Evolutionary conservation across 2,329 filamentous ascomycete genomes (phyloP).

Genomic region (Alternaria arbusti): DNA sequence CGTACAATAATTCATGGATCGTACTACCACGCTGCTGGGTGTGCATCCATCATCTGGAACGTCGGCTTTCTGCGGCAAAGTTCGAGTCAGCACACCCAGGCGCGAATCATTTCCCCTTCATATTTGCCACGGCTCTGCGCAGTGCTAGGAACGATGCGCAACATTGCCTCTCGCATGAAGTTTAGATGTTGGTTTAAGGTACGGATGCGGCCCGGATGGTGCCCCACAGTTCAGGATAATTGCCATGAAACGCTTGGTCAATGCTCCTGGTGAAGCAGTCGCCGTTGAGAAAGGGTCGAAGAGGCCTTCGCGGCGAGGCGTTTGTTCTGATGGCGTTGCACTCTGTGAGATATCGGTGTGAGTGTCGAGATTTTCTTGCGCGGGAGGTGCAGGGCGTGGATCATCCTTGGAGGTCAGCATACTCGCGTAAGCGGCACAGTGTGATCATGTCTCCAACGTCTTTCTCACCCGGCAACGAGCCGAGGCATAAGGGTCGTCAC

Average conservation of each 20-base stretch:
- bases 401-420: not conserved
- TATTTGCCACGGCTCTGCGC: not conserved
- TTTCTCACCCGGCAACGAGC: not conserved
- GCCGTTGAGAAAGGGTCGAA: not conserved
- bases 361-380: not conserved
- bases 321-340: not conserved
- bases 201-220: conserved; percentile 13
- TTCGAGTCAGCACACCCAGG: conserved; percentile 2
- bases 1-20: not conserved
- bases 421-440: conserved; percentile 1
- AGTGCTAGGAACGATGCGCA: not conserved
- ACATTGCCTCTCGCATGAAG: not conserved
- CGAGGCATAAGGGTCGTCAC: not conserved
- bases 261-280: conserved; percentile 4
- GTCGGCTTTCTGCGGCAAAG: conserved; percentile 1
- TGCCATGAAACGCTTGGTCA: conserved; percentile 10
- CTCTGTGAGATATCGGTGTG: not conserved
- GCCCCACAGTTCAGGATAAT: conserved; percentile 6
- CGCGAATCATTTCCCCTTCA: not conserved
- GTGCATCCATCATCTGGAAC: conserved; percentile 3
- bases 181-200: conserved; percentile 14
- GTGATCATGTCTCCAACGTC: not conserved
- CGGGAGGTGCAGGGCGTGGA: not conserved
- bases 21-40: not conserved
- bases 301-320: not conserved